These are phyloP conservation scores for Camelina neglecta DNA, from an alignment of 345 rosid genomes.

Conservation along the genomic window DNA sequence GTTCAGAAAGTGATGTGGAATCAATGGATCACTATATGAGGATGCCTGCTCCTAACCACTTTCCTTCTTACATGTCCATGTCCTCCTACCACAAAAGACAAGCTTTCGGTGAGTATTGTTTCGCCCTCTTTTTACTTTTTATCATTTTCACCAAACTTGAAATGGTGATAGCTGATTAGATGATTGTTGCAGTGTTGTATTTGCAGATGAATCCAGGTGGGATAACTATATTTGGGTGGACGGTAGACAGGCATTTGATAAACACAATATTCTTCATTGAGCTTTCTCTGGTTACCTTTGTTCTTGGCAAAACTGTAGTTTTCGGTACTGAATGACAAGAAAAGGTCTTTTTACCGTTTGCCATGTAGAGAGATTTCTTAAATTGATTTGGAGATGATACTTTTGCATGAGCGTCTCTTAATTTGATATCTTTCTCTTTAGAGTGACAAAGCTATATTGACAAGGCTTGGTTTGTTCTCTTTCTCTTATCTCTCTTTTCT, in stretches of 20 bases:
- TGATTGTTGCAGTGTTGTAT: constrained; percentile 66
- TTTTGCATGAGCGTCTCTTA: constrained; percentile 1
- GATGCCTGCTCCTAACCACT: constrained; percentile 60
- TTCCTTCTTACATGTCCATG: constrained; percentile 73
- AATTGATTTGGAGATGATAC: constrained; percentile 8
- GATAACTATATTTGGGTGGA: constrained; percentile 89
- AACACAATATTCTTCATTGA: constrained; percentile 87
- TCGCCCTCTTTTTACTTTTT: background rate
- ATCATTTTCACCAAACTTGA: background rate
- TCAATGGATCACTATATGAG: constrained; percentile 68
- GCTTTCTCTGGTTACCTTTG: constrained; percentile 74
- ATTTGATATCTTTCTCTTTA: constrained; percentile 5
- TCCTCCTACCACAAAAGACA: constrained; percentile 77
- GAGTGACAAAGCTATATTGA: constrained; percentile 17
- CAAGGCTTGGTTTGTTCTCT: background rate
- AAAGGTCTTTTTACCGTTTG: background rate
- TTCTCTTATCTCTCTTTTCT: background rate
- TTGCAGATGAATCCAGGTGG: constrained; percentile 93
- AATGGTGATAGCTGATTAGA: constrained; percentile 7
- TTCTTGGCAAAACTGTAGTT: constrained; percentile 78
- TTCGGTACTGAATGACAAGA: constrained; percentile 34
- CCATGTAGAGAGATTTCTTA: constrained; percentile 9
- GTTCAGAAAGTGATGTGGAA: constrained; percentile 85
- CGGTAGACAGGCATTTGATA: constrained; percentile 75
- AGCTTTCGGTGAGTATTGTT: constrained; percentile 67